Base-by-base conservation (phyloP, 768 basidiomycete genomes). In the Sistotremastrum niveocremeum region DNA sequence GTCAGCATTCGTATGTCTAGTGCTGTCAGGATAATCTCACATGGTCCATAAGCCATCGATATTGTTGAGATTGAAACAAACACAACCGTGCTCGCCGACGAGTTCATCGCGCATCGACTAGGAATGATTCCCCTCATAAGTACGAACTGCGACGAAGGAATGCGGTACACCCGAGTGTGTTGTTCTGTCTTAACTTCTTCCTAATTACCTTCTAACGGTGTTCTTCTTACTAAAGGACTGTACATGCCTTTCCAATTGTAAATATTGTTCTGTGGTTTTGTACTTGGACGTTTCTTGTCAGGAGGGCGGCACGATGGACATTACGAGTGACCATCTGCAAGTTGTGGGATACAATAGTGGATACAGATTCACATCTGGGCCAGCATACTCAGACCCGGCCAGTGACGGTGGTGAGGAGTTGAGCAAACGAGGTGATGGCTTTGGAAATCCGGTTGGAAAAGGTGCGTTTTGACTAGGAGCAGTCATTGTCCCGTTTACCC, bases 61-160 rank as follows among this genome's bases (percentile, higher is more conserved):
- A 82, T 94, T 65, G 94, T 98, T 7, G 85, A 90, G 62, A 84
- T 98, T 52, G 76, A 83, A 49, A 74, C 74, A 46, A 99, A 99
- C 61, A 90, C 89, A 4, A 80, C 87, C 2, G 93, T 95, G 3
- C 66, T 99, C 20, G 88, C 93, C 2, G 95, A 99, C 64, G 95
- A 99, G 66, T 95, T 91, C 66, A 84, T 99, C 50, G 88, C 91
- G 0, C 95, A 99, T 62, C 78, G 95, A 43, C 70, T 99, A 32
- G 95, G 95, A 28, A 84, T 95, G 77, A 72, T 99, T 31, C 95
- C 95, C 6, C 69, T 99, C 28, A 70, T 82, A 43, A 93, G 88
- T 62, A 69, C 78, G 36, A 86, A 85, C 52, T 93, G 89, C 54
- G 87, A 90, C 50, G 86, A 89, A 57, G 86, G 77, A 20, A 84